These are phyloP conservation scores for Coprinopsis cinerea DNA, from an alignment of 768 basidiomycete species.

Conservation along the genomic window DNA sequence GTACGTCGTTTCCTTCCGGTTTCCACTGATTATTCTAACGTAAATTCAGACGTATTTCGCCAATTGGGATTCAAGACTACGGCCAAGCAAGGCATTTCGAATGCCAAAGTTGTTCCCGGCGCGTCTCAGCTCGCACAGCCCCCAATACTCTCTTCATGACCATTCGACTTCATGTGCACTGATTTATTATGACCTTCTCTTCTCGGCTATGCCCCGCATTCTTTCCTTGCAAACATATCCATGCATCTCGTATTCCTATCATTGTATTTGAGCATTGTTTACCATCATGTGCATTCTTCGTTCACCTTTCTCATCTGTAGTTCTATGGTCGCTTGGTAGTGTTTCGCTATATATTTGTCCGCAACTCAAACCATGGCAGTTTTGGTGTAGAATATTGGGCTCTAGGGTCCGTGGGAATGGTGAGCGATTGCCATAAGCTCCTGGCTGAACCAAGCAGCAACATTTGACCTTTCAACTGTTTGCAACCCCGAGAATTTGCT, in stretches of 20 bases:
- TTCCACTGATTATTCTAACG: not conserved
- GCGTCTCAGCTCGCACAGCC: conserved; percentile 20
- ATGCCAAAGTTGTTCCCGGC: conserved; percentile 49
- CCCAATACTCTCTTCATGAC: conserved; percentile 31
- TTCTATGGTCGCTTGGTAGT: conserved; percentile 7
- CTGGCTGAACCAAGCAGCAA: too few relatives aligned
- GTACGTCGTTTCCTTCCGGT: conserved; percentile 24
- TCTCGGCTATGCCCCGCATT: conserved; percentile 16
- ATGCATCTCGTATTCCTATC: not conserved
- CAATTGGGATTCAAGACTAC: conserved; percentile 90
- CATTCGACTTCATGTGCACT: conserved; percentile 21
- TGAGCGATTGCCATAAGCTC: too few relatives aligned
- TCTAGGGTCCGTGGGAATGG: too few relatives aligned
- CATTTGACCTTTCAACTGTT: too few relatives aligned
- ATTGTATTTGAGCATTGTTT: conserved; percentile 2
- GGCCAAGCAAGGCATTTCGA: conserved; percentile 51
- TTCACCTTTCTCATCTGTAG: conserved; percentile 7
- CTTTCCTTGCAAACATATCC: conserved; percentile 7
- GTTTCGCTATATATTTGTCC: conserved; percentile 14
- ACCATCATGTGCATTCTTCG: not conserved
- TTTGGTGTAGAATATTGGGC: conserved; percentile 11
- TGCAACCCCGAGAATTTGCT: too few relatives aligned
- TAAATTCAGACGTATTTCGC: conserved; percentile 53
- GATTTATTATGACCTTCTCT: conserved; percentile 16
- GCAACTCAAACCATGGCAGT: too few relatives aligned